Percentiles rank a stretch among this genome's conserved stretches.
Conservation (phyloP, 192 early-diverging fungal species). For the Coemansia sp. region DNA sequence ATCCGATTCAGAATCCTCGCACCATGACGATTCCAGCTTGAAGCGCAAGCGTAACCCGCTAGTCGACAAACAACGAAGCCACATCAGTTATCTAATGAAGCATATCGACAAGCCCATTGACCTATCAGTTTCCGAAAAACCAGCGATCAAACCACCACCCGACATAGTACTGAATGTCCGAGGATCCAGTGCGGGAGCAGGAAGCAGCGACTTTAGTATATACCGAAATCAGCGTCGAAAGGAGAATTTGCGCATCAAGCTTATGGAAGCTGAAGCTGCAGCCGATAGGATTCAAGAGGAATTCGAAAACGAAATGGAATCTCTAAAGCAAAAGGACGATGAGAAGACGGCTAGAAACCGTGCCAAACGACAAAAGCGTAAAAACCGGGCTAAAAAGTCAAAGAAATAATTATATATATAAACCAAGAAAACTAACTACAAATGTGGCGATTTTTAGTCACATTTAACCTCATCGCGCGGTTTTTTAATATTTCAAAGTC, state of each 20-base stretch:
- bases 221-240: conserved; percentile 83
- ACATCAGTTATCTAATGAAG: conserved; percentile 61
- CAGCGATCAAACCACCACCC: conserved; percentile 61
- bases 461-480: background rate
- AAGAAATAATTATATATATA: conserved; percentile 25
- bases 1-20: no score
- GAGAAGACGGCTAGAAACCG: conserved; percentile 86
- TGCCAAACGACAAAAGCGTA: conserved; percentile 78
- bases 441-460: background rate
- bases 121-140: conserved; percentile 57
- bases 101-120: conserved; percentile 79
- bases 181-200: conserved; percentile 92
- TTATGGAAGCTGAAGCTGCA: conserved; percentile 62
- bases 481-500: background rate
- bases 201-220: conserved; percentile 94
- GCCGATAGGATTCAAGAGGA: conserved; percentile 61
- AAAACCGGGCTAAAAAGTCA: conserved; percentile 52
- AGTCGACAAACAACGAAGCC: conserved; percentile 25
- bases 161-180: conserved; percentile 87
- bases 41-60: conserved; percentile 11
- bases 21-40: no score
- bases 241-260: conserved; percentile 77
- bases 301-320: conserved; percentile 60
- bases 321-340: conserved; percentile 66
- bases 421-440: background rate